A percentile compares a stretch with the other conserved stretches of the same genome.
Conservation (phyloP, 2,329 filamentous ascomycete genomes). For the Drechslerella dactyloides region DNA sequence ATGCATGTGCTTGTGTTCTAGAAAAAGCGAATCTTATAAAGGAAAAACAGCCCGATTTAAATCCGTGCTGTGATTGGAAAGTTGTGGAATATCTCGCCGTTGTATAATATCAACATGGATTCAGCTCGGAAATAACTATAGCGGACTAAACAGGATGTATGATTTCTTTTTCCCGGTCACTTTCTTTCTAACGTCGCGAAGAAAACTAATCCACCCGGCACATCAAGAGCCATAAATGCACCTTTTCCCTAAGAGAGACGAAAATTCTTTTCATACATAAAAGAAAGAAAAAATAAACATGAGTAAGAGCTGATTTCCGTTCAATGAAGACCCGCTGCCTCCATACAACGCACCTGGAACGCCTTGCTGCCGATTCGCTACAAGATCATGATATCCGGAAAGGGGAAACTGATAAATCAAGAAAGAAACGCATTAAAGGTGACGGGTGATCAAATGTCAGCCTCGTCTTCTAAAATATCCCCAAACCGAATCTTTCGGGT, state of each 20-base stretch:
- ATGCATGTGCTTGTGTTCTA: background rate
- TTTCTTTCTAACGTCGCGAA: conserved; percentile 8
- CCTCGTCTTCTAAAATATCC: background rate
- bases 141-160: background rate
- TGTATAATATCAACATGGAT: background rate
- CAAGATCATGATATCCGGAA: conserved; percentile 38
- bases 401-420: conserved; percentile 18
- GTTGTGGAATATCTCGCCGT: background rate
- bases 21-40: no score
- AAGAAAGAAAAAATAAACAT: conserved; percentile 7
- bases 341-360: conserved; percentile 43
- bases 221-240: conserved; percentile 3
- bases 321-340: conserved; percentile 38
- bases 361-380: conserved; percentile 50
- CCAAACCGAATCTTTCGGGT: conserved; percentile 3
- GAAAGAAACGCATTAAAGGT: conserved; percentile 5
- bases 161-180: background rate
- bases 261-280: conserved; percentile 1
- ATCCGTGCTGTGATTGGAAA: conserved; percentile 3
- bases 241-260: conserved; percentile 3
- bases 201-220: background rate
- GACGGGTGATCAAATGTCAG: background rate
- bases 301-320: conserved; percentile 8
- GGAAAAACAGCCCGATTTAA: conserved; percentile 13
- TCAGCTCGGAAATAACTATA: background rate